Evolutionary conservation across 192 early-diverging fungal species (phyloP).

Genomic region (Cladochytrium replicatum): DNA sequence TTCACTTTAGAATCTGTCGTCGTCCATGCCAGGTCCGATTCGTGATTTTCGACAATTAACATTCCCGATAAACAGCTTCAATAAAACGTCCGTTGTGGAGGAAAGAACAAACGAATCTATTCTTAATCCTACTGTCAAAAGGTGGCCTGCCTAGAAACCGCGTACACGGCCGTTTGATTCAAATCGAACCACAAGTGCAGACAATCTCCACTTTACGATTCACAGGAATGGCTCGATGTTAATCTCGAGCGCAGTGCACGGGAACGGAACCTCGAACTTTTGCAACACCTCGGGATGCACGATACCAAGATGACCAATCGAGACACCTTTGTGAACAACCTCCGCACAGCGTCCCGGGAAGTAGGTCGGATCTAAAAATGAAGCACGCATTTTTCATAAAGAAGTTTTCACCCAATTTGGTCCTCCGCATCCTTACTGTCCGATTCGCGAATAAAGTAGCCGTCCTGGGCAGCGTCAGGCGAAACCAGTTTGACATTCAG

Average conservation of each 20-base stretch:
- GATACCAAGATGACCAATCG: slow-evolving; percentile 82
- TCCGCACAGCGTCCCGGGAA: slow-evolving; percentile 88
- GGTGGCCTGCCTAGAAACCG: too few relatives aligned
- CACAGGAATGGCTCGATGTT: slow-evolving; percentile 92
- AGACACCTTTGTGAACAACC: slow-evolving; percentile 51
- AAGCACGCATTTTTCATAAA: slow-evolving; percentile 1
- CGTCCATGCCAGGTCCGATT: too few relatives aligned
- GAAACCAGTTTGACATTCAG: slow-evolving; percentile 47
- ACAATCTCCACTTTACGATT: too few relatives aligned
- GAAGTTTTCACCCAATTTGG: neutral
- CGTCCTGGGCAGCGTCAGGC: slow-evolving; percentile 36
- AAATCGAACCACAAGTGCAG: too few relatives aligned
- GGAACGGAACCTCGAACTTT: slow-evolving; percentile 76
- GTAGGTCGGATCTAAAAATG: slow-evolving; percentile 58
- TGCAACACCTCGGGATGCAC: slow-evolving; percentile 83
- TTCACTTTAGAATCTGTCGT: too few relatives aligned
- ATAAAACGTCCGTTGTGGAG: too few relatives aligned
- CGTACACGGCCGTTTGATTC: too few relatives aligned
- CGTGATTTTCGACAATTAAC: too few relatives aligned
- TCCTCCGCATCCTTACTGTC: slow-evolving; percentile 35
- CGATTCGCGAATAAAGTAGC: slow-evolving; percentile 73
- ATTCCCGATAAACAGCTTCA: too few relatives aligned
- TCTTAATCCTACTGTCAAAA: too few relatives aligned
- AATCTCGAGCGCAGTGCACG: slow-evolving; percentile 85
- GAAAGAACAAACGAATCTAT: too few relatives aligned